Conservation (phyloP, 352 stramenopile species). For the Blastocystis sp. region DNA sequence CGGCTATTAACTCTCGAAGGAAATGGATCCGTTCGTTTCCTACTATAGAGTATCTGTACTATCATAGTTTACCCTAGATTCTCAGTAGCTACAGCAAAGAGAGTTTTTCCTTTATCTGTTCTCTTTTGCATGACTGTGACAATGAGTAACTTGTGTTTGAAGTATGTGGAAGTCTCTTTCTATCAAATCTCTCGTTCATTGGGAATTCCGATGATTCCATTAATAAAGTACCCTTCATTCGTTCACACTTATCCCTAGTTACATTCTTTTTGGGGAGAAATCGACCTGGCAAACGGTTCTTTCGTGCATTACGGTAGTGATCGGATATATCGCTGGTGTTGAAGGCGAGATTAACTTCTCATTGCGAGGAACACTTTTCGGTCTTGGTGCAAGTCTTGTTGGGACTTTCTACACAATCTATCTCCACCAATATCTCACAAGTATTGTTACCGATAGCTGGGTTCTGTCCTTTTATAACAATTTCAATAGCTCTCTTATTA, state of each 20-base stretch:
- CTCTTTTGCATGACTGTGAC: conserved; percentile 51
- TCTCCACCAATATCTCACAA: conserved; percentile 14
- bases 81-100: background rate
- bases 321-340: conserved; percentile 50
- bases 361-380: conserved; percentile 33
- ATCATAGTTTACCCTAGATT: background rate
- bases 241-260: background rate
- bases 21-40: conserved; percentile 23
- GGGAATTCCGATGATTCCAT: conserved; percentile 51
- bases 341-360: conserved; percentile 57
- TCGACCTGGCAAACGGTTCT: conserved; percentile 5
- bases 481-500: conserved; percentile 43
- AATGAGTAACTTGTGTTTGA: conserved; percentile 59
- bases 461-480: conserved; percentile 56
- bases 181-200: conserved; percentile 55
- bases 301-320: conserved; percentile 39
- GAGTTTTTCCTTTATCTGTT: conserved; percentile 26
- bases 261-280: conserved; percentile 38
- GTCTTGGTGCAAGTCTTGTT: conserved; percentile 19
- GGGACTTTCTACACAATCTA: conserved; percentile 52
- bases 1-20: background rate
- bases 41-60: background rate
- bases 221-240: conserved; percentile 27
- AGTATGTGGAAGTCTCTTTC: conserved; percentile 60
- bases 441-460: conserved; percentile 27